Evolutionary conservation across 2,329 filamentous ascomycete genomes (phyloP), one percentile per base, ranked within the genome.

Genomic region (Fusarium sp.): DNA sequence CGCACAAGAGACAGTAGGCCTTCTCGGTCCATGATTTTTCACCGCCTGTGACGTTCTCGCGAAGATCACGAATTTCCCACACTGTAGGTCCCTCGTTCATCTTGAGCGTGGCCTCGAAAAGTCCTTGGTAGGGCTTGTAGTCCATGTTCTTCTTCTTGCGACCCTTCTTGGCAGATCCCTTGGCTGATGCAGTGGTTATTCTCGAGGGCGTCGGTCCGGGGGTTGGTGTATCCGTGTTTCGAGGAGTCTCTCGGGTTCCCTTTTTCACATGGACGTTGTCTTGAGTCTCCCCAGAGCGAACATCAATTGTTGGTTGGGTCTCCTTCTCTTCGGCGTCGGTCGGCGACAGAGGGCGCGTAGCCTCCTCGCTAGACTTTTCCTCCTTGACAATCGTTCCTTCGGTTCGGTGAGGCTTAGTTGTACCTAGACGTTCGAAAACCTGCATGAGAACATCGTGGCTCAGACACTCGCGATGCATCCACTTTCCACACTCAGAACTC

Each of bases 381-480:
- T 82, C 79, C 75, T 86, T 84, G 12, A 85, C 83, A 35, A 81
- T 77, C 62, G 81, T 61, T n/a, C 80, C 80, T 22, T 81, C 76
- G 14, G 80, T 75, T 44, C 82, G 79, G 74, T 90, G 87, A 4
- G 88, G 87, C 71, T 84, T 87, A 66, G 87, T 84, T 59, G 80
- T 82, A 40, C 88, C 87, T 9, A 91, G 81, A 62, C 84, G 83
- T 33, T 85, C 81, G 76, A 84, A 90, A 0, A 87, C 85, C 33
- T 83, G 83, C 76, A 83, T 80, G 14, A 91, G 83, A 5, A 87
- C 84, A 16, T 89, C 86, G 73, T 90, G 86, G 35, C 86, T 82
- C n/a, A 92, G 83, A 74, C 91, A 92, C 53, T 90, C 87, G 64
- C 89, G 86, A 74, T 92, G 91, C 67, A 92, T 86, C 91, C 91